Evolutionary conservation across 176 grass and related monocot species (phyloP).

Genomic region (barley (Hordeum vulgare)): MorexV3_pseudomolecules_assembly NC_058524.1:609379768-609380267

Average conservation of each 20-base stretch:
- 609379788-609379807: neutral
- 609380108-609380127: neutral
- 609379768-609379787: conserved; percentile 8
- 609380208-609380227: conserved; percentile 8
- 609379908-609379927: neutral
- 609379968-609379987: neutral
- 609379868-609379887: neutral
- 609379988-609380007: neutral
- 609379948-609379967: neutral
- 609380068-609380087: neutral
- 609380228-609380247: conserved; percentile 68
- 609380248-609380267: conserved; percentile 76
- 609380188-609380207: neutral
- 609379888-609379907: neutral
- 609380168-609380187: neutral
- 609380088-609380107: neutral
- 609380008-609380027: neutral
- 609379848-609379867: conserved; percentile 16
- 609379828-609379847: neutral
- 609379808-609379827: neutral
- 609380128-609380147: neutral
- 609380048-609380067: neutral
- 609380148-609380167: neutral
- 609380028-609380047: neutral
- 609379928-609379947: conserved; percentile 1